Evolutionary conservation across 108 stramenopile species (phyloP).

Genomic region (Skeletonema costatum): DNA sequence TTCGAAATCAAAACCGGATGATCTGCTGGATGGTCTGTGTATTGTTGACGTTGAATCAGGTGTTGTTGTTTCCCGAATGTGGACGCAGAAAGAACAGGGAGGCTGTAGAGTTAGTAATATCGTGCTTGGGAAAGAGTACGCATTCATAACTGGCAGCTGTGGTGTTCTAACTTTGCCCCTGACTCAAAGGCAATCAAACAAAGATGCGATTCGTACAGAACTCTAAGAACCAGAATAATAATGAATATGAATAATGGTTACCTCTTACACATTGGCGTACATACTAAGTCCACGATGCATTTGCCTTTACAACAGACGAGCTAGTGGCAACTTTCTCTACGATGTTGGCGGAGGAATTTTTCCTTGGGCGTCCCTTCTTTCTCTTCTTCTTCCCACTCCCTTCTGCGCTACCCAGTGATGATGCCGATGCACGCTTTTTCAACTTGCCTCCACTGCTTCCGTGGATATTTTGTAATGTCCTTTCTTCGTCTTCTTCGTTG

Average conservation of each 20-base stretch:
- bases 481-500: background rate
- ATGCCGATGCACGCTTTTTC: constrained; percentile 1
- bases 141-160: no score
- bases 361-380: constrained; percentile 12
- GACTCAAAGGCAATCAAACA: no score
- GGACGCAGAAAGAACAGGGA: no score
- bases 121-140: no score
- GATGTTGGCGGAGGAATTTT: background rate
- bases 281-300: background rate
- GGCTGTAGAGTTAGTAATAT: no score
- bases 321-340: background rate
- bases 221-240: no score
- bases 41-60: no score
- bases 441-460: background rate
- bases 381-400: constrained; percentile 13
- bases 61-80: no score
- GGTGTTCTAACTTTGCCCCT: no score
- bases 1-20: no score
- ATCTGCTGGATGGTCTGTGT: no score
- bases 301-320: background rate
- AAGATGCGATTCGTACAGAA: no score
- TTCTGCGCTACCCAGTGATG: background rate
- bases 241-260: background rate
- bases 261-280: background rate
- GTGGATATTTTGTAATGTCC: background rate